Evolutionary conservation across 2,329 filamentous ascomycete genomes (phyloP).

Genomic region (Cytospora schulzeri): DNA sequence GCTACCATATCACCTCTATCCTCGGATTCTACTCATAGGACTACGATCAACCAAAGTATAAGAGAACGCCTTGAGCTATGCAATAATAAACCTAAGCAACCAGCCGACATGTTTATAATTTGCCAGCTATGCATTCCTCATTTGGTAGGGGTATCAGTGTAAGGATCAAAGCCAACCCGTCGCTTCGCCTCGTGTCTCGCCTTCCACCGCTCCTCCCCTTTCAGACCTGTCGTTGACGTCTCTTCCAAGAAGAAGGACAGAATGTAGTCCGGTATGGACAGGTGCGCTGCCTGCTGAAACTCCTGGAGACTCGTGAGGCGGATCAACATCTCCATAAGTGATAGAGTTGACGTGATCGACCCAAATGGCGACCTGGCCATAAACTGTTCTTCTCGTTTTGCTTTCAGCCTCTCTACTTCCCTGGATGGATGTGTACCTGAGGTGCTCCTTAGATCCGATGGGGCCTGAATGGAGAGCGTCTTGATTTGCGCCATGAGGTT

Average conservation of each 20-base stretch:
- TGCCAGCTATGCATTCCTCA: conserved; percentile 25
- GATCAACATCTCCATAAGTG: conserved; percentile 84
- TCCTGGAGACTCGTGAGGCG: conserved; percentile 86
- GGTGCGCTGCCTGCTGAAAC: conserved; percentile 85
- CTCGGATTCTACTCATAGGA: background rate
- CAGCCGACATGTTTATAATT: background rate
- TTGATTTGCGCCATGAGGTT: conserved; percentile 45
- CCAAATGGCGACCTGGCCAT: conserved; percentile 51
- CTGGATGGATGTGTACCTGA: conserved; percentile 4
- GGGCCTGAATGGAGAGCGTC: conserved; percentile 39
- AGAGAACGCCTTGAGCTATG: background rate
- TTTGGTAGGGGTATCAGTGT: conserved; percentile 47
- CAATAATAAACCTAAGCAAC: background rate
- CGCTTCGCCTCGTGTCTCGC: conserved; percentile 50
- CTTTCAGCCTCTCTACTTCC: conserved; percentile 11
- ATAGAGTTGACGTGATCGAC: conserved; percentile 60
- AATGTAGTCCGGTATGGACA: conserved; percentile 88
- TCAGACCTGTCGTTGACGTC: conserved; percentile 54
- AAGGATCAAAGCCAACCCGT: conserved; percentile 59
- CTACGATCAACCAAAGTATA: background rate
- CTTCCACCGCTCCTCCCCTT: conserved; percentile 48
- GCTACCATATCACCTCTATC: background rate
- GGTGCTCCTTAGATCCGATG: conserved; percentile 19
- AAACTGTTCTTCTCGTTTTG: conserved; percentile 34
- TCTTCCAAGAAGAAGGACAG: conserved; percentile 82